phyloP scores from a whole-genome alignment of 2,329 filamentous ascomycete species.

The Madurella fahalii region DNA sequence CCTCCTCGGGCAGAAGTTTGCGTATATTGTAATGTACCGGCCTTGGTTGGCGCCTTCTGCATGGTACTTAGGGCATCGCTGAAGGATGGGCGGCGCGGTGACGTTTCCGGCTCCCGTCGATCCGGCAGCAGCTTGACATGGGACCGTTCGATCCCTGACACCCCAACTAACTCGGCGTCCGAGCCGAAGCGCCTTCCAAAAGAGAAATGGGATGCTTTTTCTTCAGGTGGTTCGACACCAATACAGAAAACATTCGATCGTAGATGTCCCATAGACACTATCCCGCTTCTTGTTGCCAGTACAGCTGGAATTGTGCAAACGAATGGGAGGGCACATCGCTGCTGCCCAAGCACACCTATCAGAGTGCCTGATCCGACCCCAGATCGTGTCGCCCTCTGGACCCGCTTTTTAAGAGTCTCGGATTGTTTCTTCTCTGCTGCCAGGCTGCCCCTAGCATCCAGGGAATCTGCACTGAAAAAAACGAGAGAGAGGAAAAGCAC shows the following conservation, averaged over 20 bases:
- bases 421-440: slow-evolving; percentile 12
- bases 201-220: slow-evolving; percentile 14
- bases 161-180: slow-evolving; percentile 8
- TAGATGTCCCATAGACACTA: neutral
- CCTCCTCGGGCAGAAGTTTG: too few relatives aligned
- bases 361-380: neutral
- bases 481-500: neutral
- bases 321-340: neutral
- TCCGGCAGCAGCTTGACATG: slow-evolving; percentile 21
- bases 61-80: slow-evolving; percentile 5
- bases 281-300: neutral
- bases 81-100: slow-evolving; percentile 12
- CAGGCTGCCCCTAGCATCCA: slow-evolving; percentile 1
- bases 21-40: too few relatives aligned
- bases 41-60: too few relatives aligned
- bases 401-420: slow-evolving; percentile 16
- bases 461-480: neutral
- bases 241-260: slow-evolving; percentile 29
- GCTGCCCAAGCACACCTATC: neutral
- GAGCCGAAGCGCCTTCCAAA: slow-evolving; percentile 9
- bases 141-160: slow-evolving; percentile 30
- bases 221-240: slow-evolving; percentile 28
- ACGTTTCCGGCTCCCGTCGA: slow-evolving; percentile 21
- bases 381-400: neutral
- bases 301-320: neutral